Conservation (phyloP, 2,329 filamentous ascomycete species). For the Sporothrix brasiliensis region DNA sequence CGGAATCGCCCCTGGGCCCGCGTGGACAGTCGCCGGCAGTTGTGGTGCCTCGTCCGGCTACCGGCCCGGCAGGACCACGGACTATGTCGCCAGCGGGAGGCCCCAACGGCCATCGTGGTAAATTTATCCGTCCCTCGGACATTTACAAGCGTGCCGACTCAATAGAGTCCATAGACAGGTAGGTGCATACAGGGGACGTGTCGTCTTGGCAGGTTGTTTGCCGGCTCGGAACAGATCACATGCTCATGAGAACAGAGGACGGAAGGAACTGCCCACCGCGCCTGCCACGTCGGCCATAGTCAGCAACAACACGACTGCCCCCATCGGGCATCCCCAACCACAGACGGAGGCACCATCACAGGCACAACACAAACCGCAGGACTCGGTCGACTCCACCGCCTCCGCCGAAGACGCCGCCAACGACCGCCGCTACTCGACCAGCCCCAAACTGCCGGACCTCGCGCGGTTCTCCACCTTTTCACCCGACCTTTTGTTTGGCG, state of each 20-base stretch:
- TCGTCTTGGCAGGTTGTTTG: neutral
- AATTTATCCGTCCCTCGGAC: slow-evolving; percentile 73
- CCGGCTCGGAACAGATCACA: too few species aligned
- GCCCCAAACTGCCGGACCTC: slow-evolving; percentile 61
- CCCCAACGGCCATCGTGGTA: slow-evolving; percentile 48
- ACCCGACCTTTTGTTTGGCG: slow-evolving; percentile 57
- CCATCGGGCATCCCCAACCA: neutral
- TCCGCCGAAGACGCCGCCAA: neutral
- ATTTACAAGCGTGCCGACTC: slow-evolving; percentile 67
- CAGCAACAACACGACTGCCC: neutral
- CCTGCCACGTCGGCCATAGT: slow-evolving; percentile 19
- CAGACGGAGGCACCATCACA: neutral
- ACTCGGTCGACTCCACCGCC: slow-evolving; percentile 18
- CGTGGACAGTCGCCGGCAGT: slow-evolving; percentile 38
- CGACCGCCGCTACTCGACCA: slow-evolving; percentile 50
- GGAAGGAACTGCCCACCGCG: slow-evolving; percentile 21
- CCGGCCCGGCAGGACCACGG: slow-evolving; percentile 35
- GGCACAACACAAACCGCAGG: slow-evolving; percentile 25
- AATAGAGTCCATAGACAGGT: neutral
- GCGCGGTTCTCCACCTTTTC: slow-evolving; percentile 64
- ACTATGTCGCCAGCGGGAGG: slow-evolving; percentile 41
- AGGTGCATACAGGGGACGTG: neutral
- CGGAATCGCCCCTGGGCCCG: slow-evolving; percentile 47
- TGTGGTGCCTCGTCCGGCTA: neutral
- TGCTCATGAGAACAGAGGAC: neutral